Evolutionary conservation across 176 grass and related monocot species (phyloP).

Genomic region (Juncus inflexus): DNA sequence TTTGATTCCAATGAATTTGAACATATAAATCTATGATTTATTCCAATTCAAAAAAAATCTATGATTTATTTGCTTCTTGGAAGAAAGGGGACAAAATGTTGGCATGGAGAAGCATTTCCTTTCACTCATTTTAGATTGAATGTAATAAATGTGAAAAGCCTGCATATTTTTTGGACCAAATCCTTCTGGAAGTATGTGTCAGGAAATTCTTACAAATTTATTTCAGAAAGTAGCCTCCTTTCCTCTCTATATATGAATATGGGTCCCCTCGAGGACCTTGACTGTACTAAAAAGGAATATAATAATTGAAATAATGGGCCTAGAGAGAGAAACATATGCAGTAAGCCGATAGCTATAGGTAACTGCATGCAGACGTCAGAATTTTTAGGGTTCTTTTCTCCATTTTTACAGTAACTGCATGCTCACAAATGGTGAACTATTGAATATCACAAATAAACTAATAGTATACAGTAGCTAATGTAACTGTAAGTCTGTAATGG

Average conservation of each 20-base stretch:
- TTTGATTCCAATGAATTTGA: no score
- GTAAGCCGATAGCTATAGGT: slow-evolving; percentile 71
- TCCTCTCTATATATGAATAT: slow-evolving; percentile 19
- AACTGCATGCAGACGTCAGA: slow-evolving; percentile 71
- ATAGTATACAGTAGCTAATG: no score
- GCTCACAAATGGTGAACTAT: no score
- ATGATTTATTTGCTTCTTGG: no score
- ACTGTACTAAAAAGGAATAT: slow-evolving; percentile 29
- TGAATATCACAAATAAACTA: no score
- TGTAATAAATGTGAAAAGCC: slow-evolving; percentile 45
- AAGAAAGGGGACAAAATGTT: background rate
- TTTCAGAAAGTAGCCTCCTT: slow-evolving; percentile 22
- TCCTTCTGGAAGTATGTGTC: slow-evolving; percentile 34
- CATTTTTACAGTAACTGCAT: background rate
- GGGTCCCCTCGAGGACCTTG: slow-evolving; percentile 28
- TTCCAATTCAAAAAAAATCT: no score
- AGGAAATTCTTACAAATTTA: slow-evolving; percentile 20
- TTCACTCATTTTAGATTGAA: slow-evolving; percentile 22
- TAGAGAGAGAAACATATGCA: slow-evolving; percentile 27
- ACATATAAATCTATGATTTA: no score
- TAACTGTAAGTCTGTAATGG: background rate
- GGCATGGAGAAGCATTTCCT: slow-evolving; percentile 14
- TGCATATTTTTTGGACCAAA: slow-evolving; percentile 27
- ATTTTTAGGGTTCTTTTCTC: slow-evolving; percentile 28
- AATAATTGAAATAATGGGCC: slow-evolving; percentile 21